phyloP scores from a whole-genome alignment of 2,329 filamentous ascomycete species.

The Xylariomycetidae sp. region DNA sequence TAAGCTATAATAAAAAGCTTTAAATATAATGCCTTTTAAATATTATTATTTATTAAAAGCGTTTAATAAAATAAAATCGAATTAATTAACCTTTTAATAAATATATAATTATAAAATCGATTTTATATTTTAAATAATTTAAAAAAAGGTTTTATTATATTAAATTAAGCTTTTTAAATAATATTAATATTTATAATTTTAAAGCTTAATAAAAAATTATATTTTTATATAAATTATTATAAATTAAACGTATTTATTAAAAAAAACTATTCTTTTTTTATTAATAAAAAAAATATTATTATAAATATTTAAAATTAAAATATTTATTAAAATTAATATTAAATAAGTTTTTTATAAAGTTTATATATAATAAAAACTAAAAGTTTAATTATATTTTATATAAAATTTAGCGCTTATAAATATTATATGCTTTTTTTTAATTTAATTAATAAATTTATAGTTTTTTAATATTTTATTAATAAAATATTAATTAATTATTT shows the following conservation, averaged over 20 bases:
- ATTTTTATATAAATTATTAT: slow-evolving; percentile 6
- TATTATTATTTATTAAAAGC: slow-evolving; percentile 1
- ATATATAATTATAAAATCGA: neutral
- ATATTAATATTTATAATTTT: slow-evolving; percentile 1
- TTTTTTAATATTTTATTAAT: slow-evolving; percentile 6
- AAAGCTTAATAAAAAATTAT: neutral
- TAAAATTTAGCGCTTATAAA: slow-evolving; percentile 2
- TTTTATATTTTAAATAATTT: neutral
- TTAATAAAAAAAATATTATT: slow-evolving; percentile 4
- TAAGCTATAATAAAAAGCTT: neutral
- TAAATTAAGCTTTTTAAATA: neutral
- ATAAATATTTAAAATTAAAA: slow-evolving; percentile 1
- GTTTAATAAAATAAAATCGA: neutral
- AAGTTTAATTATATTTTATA: slow-evolving; percentile 4
- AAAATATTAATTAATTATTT: slow-evolving; percentile 3
- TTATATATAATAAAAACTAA: neutral
- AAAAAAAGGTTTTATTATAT: slow-evolving; percentile 2
- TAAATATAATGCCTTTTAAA: slow-evolving; percentile 1
- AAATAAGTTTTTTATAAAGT: slow-evolving; percentile 3
- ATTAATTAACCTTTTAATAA: neutral
- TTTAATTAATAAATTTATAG: slow-evolving; percentile 1
- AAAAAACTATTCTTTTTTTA: slow-evolving; percentile 1
- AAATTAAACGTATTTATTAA: slow-evolving; percentile 2
- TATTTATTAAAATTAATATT: slow-evolving; percentile 5
- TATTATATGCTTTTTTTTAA: slow-evolving; percentile 4